Base-by-base conservation (phyloP, 176 grass and related monocot genomes). In the Microstegium vimineum region DNA sequence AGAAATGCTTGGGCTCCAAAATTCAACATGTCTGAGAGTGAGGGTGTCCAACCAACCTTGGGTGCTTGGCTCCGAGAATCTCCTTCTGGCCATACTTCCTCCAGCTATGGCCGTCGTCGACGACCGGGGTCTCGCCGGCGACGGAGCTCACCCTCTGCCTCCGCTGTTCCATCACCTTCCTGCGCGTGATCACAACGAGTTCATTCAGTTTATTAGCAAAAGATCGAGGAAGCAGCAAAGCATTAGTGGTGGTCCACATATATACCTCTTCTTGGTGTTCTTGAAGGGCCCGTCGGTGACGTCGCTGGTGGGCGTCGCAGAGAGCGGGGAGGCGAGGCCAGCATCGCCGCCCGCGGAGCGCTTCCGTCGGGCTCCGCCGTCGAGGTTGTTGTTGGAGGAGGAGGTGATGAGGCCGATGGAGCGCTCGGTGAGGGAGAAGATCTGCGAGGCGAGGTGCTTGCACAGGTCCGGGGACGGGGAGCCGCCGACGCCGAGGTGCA, bases 81-180 rank as follows among this genome's bases (percentile, higher is more conserved):
- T 90, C 87, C 73, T 97, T 92, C 80, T 97, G 91, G 1, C 94
- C 94, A 22, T 94, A 97, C 63, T 97, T 97, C 71, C 92, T 90
- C 94, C 94, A 97, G 79, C 89, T 84, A 67, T 84, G 87, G 32
- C 94, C 94, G 62, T 97, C 94, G 2, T 97, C 92, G 0, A n/a
- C n/a, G n/a, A 89, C 47, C 1, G 61, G 72, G 51, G 45, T n/a
- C 10, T 85, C 94, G 14, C 70, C 62, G 66, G 76, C 71, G 22
- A 74, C 84, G 5, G 88, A 73, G 63, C 57, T 78, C 66, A 97
- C 78, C 73, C 78, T 86, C 35, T 40, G 54, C 62, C n/a, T 87
- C 80, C 17, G 41, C 66, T 75, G 87, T 20, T 73, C 76, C 80
- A 60, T 69, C 42, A 23, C 66, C 73, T 91, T 93, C 69, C 94